Evolutionary conservation across 2,329 filamentous ascomycete species (phyloP), one percentile per base, ranked within the genome.

Genomic region (Fusarium agapanthi): DNA sequence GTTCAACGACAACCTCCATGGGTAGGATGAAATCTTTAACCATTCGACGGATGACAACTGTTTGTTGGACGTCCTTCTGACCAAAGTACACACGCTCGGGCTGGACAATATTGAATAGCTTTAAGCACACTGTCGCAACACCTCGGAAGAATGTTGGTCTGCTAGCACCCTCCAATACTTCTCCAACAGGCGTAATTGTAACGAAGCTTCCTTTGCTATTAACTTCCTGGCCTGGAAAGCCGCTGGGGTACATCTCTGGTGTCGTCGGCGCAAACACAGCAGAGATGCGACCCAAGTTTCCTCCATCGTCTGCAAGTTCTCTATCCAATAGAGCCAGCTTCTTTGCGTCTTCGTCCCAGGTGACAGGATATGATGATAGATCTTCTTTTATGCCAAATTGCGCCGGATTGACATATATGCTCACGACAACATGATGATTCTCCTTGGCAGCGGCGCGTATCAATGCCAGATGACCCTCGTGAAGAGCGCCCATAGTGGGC

Each of bases 41-140:
- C 89, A 99, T 91, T 48, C 93, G 90, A 77, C 90, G 91, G 77
- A 99, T 93, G 16, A 99, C 89, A 24, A 97, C 93, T 0, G 95
- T 97, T 83, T 99, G 96, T 85, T 99, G 96, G 26, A 98, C 90
- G 81, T 99, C 96, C 84, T 99, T 99, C 82, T 98, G 96, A 8
- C 96, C 96, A 84, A 99, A 98, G 83, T 97, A 95, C 26, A 93
- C 92, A 9, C 88, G 86, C 66, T 94, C 91, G 1, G 93, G 91
- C 77, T 84, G 84, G 24, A 85, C 82, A 26, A 84, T 80, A 72
- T 84, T 85, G 79, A 85, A 85, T 30, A 85, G 81, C 81, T 96
- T 99, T 89, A 95, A 96, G 84, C 95, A 98, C 5, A 99, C 92
- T 4, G 96, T 99, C 26, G 96, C 95, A 38, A 99, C 96, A 43